Percentiles rank a stretch among this genome's conserved stretches.
Evolutionary conservation across 1,139 yeast genomes (phyloP).

Genomic region (Starmera stellimalicola): DNA sequence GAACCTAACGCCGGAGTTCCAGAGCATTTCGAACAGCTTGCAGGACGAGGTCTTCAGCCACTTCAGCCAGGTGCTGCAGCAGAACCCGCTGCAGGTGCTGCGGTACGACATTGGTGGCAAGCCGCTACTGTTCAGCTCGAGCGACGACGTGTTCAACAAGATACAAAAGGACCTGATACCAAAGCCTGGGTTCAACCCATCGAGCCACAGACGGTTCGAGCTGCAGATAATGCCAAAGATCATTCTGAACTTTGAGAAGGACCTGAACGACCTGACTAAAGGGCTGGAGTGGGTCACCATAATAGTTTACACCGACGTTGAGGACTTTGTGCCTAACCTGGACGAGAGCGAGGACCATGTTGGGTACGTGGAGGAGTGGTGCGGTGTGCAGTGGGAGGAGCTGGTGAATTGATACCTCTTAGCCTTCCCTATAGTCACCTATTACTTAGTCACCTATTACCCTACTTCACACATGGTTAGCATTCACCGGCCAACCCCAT

Average conservation of each 20-base stretch:
- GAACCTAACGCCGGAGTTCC: constrained; percentile 22
- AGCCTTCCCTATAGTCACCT: too few species aligned
- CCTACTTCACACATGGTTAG: too few species aligned
- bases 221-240: constrained; percentile 92
- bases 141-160: constrained; percentile 25
- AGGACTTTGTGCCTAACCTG: constrained; percentile 54
- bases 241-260: constrained; percentile 67
- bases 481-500: too few species aligned
- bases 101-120: constrained; percentile 70
- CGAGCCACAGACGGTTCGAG: constrained; percentile 61
- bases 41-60: constrained; percentile 67
- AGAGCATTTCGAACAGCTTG: constrained; percentile 37
- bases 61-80: constrained; percentile 63
- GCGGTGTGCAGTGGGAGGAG: constrained; percentile 92
- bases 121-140: constrained; percentile 66
- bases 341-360: constrained; percentile 52
- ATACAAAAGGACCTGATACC: constrained; percentile 31
- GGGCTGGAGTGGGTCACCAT: constrained; percentile 99
- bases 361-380: constrained; percentile 84
- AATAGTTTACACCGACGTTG: constrained; percentile 68
- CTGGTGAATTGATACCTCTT: too few species aligned
- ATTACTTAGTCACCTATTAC: too few species aligned
- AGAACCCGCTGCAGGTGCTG: constrained; percentile 79
- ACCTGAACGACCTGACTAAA: constrained; percentile 33
- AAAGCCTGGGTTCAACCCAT: constrained; percentile 49